A percentile compares a stretch with the other conserved stretches of the same genome.
Conservation (phyloP, 2,329 filamentous ascomycete genomes). For the Pleoardoris graminearum region DNA sequence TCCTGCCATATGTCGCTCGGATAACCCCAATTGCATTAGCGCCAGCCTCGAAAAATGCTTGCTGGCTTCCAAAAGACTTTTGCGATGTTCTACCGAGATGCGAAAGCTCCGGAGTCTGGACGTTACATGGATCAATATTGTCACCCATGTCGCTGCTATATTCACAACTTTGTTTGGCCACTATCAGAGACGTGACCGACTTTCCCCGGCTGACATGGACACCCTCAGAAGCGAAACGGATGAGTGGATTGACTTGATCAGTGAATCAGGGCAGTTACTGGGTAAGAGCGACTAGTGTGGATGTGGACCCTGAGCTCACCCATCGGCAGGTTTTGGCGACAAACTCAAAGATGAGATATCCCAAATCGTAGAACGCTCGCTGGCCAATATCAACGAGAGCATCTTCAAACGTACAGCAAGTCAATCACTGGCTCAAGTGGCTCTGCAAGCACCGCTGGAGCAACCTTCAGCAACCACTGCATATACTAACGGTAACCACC, state of each 20-base stretch:
- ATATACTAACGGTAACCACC: conserved; percentile 32
- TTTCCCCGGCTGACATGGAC: conserved; percentile 61
- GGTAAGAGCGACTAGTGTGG: conserved; percentile 56
- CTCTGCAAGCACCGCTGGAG: conserved; percentile 35
- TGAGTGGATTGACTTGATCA: conserved; percentile 68
- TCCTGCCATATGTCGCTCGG: conserved; percentile 54
- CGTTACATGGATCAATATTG: conserved; percentile 76
- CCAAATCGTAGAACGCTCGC: conserved; percentile 53
- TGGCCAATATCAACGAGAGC: conserved; percentile 53
- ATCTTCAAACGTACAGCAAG: conserved; percentile 49
- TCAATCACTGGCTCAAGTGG: conserved; percentile 48
- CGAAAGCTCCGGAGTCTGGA: conserved; percentile 70
- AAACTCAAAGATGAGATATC: conserved; percentile 54
- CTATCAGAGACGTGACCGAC: conserved; percentile 67
- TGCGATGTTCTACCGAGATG: conserved; percentile 63
- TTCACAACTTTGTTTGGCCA: conserved; percentile 72
- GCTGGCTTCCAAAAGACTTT: conserved; percentile 65
- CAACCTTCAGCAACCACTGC: conserved; percentile 17
- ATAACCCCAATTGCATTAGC: conserved; percentile 63
- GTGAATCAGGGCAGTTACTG: conserved; percentile 66
- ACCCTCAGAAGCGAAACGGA: conserved; percentile 69
- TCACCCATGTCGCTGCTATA: conserved; percentile 72
- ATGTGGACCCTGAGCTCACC: conserved; percentile 1
- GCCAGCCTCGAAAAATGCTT: conserved; percentile 63
- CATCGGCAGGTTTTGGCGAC: conserved; percentile 51